Evolutionary conservation across 2,329 filamentous ascomycete species (phyloP).

Genomic region (Talaromyces rugulosus): DNA sequence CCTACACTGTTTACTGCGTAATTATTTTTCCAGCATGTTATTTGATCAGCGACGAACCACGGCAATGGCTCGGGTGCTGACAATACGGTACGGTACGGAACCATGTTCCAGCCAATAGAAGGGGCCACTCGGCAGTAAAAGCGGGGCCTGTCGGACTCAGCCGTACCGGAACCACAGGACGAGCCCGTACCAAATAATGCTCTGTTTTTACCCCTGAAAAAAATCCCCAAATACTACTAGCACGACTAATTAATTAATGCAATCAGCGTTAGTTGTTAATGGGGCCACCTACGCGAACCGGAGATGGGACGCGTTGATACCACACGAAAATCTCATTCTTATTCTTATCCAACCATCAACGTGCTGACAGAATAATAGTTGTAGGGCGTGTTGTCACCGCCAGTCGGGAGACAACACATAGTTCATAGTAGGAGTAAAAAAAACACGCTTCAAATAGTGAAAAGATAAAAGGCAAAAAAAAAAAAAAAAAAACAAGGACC

Average conservation of each 20-base stretch:
- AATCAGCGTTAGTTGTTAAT: not conserved
- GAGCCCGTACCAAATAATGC: not conserved
- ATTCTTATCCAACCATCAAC: not conserved
- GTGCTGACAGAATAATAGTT: not conserved
- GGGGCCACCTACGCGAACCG: conserved; percentile 4
- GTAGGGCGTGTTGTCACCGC: not conserved
- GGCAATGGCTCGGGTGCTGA: not conserved
- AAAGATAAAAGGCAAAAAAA: not conserved
- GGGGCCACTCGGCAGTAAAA: not conserved
- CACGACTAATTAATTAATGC: not conserved
- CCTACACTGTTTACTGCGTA: not conserved
- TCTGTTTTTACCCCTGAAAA: conserved; percentile 1
- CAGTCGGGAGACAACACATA: not conserved
- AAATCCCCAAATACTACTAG: not conserved
- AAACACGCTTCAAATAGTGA: not conserved
- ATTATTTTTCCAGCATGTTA: too few species aligned
- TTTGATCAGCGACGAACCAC: not conserved
- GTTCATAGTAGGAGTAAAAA: not conserved
- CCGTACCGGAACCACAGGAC: not conserved
- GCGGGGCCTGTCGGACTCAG: not conserved
- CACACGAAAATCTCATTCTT: not conserved
- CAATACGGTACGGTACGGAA: not conserved
- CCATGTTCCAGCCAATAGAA: not conserved
- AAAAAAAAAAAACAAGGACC: not conserved
- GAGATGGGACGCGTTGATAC: conserved; percentile 1